Percentiles rank a stretch among this genome's conserved stretches.
Evolutionary conservation across 208 protist species (phyloP).

Genomic region (Leishmania amazonensis): DNA sequence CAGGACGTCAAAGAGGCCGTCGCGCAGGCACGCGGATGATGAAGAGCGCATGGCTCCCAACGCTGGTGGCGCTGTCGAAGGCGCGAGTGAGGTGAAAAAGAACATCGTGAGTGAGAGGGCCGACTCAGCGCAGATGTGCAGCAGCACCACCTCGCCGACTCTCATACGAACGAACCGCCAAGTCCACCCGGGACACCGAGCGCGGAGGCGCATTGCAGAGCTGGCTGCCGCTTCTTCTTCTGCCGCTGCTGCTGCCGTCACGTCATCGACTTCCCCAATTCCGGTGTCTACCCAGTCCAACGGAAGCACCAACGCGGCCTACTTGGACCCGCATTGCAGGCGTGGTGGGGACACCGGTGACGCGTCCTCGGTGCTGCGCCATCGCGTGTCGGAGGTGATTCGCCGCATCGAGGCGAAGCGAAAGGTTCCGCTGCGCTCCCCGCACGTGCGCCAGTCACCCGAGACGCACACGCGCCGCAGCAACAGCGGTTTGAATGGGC

Average conservation of each 20-base stretch:
- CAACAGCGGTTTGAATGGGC: background rate
- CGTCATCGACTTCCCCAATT: background rate
- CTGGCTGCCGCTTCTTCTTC: background rate
- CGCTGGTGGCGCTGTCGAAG: background rate
- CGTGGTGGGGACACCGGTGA: background rate
- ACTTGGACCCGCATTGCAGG: background rate
- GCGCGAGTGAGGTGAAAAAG: background rate
- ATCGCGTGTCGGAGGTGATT: slow-evolving; percentile 17
- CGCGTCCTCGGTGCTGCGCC: slow-evolving; percentile 8
- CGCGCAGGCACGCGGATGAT: background rate
- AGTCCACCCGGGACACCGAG: background rate
- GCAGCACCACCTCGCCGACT: background rate
- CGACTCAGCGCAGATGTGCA: background rate
- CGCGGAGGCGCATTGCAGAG: background rate
- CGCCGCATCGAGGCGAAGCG: slow-evolving; percentile 15
- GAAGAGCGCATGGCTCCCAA: background rate
- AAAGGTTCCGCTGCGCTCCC: background rate
- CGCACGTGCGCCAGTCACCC: background rate
- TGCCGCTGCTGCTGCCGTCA: no score
- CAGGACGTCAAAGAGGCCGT: background rate
- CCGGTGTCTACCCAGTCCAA: no score
- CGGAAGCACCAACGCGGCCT: background rate
- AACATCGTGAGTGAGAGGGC: background rate
- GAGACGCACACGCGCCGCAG: background rate
- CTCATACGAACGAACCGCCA: background rate